Base-by-base conservation (phyloP, 805 yeast species). In the Candida railenensis region DNA sequence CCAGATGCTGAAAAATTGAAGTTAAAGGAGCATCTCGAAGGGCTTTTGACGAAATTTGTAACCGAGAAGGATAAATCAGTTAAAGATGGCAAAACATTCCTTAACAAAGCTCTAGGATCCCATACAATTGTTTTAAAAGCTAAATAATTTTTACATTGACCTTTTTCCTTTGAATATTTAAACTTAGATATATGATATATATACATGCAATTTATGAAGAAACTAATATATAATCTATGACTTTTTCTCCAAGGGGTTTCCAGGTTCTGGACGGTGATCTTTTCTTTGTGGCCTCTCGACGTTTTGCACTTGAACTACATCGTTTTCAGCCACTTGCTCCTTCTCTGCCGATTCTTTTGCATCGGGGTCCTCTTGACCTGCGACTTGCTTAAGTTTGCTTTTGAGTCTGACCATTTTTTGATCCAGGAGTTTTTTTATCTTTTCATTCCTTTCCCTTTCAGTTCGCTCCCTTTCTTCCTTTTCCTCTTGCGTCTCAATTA, bases 1-100 rank as follows among this genome's bases (percentile, higher is more conserved):
- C 48, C 66, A 3, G 73, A 65, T 0, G 63, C 50, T 1, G 71
- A 77, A 53, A 67, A 69, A 55, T 41, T 42, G 2, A 51, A 53
- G 16, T 48, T 77, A 34, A 62, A 67, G 45, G 33, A 52, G 1
- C 48, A 63, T 14, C 54, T 77, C 5, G 64, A 73, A 2, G 51
- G 51, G 3, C 46, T 69, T 11, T 41, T 72, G 8, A 58, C 53
- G 0, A 47, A 58, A 3, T 43, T 46, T 34, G 62, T 57, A 21
- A 46, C 34, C 3, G 53, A 50, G 2, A 19, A 42, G 12, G 53
- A 49, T 11, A 48, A 42, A 19, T n/a, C 39, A 1, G 16, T 4
- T 4, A 18, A 40, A 3, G 49, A 55, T 37, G 57, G 49, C 4
- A 48, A 40, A 2, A 48, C 15, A n/a, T 40, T 45, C 19, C 52